These are phyloP conservation scores for Penicillium manginii DNA, from an alignment of 495 filamentous ascomycete genomes.

Conservation along the genomic window DNA sequence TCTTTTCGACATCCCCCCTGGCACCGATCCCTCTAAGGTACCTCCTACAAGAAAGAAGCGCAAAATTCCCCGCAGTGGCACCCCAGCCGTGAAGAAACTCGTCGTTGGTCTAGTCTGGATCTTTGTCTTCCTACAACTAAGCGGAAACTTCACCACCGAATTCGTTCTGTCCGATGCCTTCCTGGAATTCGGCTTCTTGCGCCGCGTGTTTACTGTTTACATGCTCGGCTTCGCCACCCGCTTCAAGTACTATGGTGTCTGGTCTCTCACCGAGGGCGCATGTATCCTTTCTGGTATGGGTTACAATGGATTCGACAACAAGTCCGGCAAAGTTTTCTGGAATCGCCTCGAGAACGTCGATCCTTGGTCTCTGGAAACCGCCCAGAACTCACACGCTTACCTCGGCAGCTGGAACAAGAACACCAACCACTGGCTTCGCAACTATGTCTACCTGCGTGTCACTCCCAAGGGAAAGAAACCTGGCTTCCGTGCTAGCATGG, in stretches of 20 bases:
- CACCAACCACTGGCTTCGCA: constrained; percentile 94
- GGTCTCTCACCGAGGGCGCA: constrained; percentile 89
- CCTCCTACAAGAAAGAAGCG: constrained; percentile 89
- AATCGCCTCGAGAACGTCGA: constrained; percentile 86
- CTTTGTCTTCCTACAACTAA: constrained; percentile 73
- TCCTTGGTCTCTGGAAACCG: constrained; percentile 78
- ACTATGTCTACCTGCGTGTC: constrained; percentile 94
- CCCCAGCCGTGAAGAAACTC: constrained; percentile 80
- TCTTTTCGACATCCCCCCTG: constrained; percentile 87
- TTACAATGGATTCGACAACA: constrained; percentile 88
- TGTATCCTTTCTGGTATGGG: constrained; percentile 94
- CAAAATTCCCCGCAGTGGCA: constrained; percentile 89
- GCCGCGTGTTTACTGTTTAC: constrained; percentile 75
- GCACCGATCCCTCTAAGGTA: constrained; percentile 75
- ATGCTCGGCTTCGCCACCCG: constrained; percentile 81
- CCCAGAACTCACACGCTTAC: constrained; percentile 88
- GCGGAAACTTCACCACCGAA: constrained; percentile 62
- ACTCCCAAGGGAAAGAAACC: constrained; percentile 96
- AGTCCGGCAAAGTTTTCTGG: constrained; percentile 83
- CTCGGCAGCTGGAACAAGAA: constrained; percentile 97
- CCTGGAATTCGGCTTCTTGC: constrained; percentile 66
- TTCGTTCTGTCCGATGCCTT: constrained; percentile 64
- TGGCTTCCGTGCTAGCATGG: constrained; percentile 91
- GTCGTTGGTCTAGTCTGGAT: constrained; percentile 77
- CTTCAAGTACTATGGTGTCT: constrained; percentile 94